These are phyloP conservation scores for Xylaria sp. DNA, from an alignment of 2,329 filamentous ascomycete genomes.

Conservation along the genomic window DNA sequence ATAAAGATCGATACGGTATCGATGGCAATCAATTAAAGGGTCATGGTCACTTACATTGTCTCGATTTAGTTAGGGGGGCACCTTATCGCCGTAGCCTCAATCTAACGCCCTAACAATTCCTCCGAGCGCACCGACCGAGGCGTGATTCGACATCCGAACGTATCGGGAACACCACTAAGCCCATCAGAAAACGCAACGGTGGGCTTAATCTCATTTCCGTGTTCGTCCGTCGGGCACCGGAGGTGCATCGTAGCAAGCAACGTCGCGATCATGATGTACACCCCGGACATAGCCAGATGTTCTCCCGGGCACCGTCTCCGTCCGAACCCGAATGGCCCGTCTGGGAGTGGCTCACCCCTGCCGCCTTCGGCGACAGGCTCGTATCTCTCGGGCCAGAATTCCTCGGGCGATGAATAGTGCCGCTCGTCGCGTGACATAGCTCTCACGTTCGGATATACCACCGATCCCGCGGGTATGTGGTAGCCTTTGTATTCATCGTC, in stretches of 20 bases:
- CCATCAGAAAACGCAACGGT: constrained; percentile 29
- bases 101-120: constrained; percentile 22
- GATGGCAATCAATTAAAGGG: too few relatives aligned
- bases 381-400: constrained; percentile 51
- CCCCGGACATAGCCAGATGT: constrained; percentile 61
- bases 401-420: constrained; percentile 47
- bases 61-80: too few relatives aligned
- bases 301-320: constrained; percentile 58
- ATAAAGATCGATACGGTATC: too few relatives aligned
- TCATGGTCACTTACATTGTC: too few relatives aligned
- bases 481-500: constrained; percentile 57
- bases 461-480: constrained; percentile 58
- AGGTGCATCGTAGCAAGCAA: constrained; percentile 48
- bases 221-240: constrained; percentile 38
- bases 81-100: too few relatives aligned
- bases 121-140: constrained; percentile 23
- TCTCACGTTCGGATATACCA: constrained; percentile 56
- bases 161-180: constrained; percentile 31
- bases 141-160: constrained; percentile 30
- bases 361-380: constrained; percentile 39
- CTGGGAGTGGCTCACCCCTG: constrained; percentile 47
- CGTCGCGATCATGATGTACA: constrained; percentile 53
- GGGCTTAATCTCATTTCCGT: constrained; percentile 32
- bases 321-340: constrained; percentile 56
- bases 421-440: constrained; percentile 52